These are phyloP conservation scores for Prunus fruticosa DNA, from an alignment of 306 rosid species.

Conservation along the genomic window DNA sequence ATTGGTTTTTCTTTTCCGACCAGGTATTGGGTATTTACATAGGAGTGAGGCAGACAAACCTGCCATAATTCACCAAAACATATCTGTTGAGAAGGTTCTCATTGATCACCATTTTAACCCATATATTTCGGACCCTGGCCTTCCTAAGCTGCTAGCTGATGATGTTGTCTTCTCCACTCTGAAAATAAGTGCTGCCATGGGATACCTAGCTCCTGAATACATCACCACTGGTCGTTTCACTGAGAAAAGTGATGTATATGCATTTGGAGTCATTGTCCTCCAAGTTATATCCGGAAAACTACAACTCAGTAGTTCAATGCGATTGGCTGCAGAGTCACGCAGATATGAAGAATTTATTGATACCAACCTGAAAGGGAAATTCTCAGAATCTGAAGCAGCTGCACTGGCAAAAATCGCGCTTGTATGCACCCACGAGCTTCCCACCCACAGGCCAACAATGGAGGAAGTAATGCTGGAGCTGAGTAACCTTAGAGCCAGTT, in stretches of 20 bases:
- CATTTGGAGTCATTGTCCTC: constrained; percentile 83
- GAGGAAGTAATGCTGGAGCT: constrained; percentile 59
- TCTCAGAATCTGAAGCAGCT: constrained; percentile 61
- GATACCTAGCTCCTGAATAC: constrained; percentile 95
- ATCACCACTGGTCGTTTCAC: constrained; percentile 88
- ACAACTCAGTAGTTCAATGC: constrained; percentile 47
- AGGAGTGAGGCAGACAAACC: constrained; percentile 57
- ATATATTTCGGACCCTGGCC: constrained; percentile 73
- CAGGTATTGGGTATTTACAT: constrained; percentile 86
- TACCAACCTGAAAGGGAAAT: constrained; percentile 47
- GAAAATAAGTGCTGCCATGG: constrained; percentile 98
- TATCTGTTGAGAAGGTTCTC: constrained; percentile 78
- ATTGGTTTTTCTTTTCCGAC: constrained; percentile 18
- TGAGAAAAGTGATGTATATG: constrained; percentile 84
- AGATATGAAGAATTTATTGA: constrained; percentile 61
- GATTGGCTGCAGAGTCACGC: constrained; percentile 45
- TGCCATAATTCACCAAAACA: constrained; percentile 79
- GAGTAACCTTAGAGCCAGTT: constrained; percentile 17
- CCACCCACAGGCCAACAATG: constrained; percentile 65
- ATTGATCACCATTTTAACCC: constrained; percentile 69
- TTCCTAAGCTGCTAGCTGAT: constrained; percentile 89
- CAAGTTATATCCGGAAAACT: constrained; percentile 74
- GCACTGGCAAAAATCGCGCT: constrained; percentile 58
- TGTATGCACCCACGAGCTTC: constrained; percentile 64
- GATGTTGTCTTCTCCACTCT: constrained; percentile 85